Percentiles rank a stretch among this genome's conserved stretches.
Conservation (phyloP, 2,329 filamentous ascomycete species). For the Ilyonectria robusta region DNA sequence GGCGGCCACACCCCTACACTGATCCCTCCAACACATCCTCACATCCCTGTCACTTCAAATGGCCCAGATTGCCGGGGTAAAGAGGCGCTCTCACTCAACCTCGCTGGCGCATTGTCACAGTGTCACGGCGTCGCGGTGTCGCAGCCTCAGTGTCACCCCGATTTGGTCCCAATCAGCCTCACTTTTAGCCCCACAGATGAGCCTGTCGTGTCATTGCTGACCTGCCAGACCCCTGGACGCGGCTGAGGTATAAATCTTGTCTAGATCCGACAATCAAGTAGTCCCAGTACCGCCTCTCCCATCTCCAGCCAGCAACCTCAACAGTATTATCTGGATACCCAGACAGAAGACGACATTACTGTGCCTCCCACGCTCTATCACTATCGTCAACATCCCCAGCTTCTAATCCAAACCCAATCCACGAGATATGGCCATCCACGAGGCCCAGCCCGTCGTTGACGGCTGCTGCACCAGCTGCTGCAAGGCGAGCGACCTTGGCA, state of each 20-base stretch:
- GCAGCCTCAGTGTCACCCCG: neutral
- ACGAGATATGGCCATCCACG: constrained; percentile 37
- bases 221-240: constrained; percentile 30
- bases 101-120: neutral
- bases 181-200: constrained; percentile 39
- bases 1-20: constrained; percentile 9
- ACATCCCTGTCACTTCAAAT: constrained; percentile 2
- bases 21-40: neutral
- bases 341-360: neutral
- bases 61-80: neutral
- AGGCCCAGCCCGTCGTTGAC: constrained; percentile 39
- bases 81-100: neutral
- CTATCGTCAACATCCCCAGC: neutral
- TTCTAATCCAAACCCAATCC: neutral
- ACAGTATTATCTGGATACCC: neutral
- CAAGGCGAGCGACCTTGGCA: constrained; percentile 51
- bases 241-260: constrained; percentile 43
- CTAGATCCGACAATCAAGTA: constrained; percentile 10
- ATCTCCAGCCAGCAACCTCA: constrained; percentile 7
- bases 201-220: constrained; percentile 37
- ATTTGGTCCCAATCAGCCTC: constrained; percentile 37
- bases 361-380: neutral
- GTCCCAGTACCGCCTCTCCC: neutral
- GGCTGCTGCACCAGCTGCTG: constrained; percentile 50
- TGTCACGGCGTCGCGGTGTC: neutral